Evolutionary conservation across 2,329 filamentous ascomycete genomes (phyloP).

Genomic region (Colletotrichum paranaense): DNA sequence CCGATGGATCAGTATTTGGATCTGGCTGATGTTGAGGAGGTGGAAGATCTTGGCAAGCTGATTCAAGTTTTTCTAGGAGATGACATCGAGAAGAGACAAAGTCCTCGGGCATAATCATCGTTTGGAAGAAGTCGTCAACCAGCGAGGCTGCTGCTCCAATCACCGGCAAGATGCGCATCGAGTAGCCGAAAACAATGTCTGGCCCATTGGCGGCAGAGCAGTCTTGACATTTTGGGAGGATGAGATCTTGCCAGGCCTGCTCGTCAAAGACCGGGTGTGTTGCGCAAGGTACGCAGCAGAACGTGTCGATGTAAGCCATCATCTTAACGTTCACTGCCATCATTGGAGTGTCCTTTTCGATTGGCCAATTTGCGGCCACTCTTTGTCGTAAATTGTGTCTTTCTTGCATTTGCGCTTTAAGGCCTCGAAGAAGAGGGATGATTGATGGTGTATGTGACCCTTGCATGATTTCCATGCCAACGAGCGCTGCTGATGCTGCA

Average conservation of each 20-base stretch:
- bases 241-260: constrained; percentile 3
- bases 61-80: background rate
- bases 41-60: constrained; percentile 8
- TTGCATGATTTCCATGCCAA: constrained; percentile 26
- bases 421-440: constrained; percentile 13
- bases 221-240: background rate
- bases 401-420: background rate
- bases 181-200: constrained; percentile 27
- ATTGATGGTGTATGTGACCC: background rate
- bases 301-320: constrained; percentile 26
- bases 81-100: background rate
- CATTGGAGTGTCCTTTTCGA: background rate
- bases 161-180: constrained; percentile 7
- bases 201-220: background rate
- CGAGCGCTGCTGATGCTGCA: constrained; percentile 16
- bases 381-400: background rate
- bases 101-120: background rate
- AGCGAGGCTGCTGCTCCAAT: constrained; percentile 13
- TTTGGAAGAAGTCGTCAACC: constrained; percentile 14
- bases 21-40: background rate
- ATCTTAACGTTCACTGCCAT: constrained; percentile 24
- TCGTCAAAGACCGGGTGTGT: constrained; percentile 1
- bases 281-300: constrained; percentile 28
- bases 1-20: background rate
- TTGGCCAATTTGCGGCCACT: background rate